phyloP scores from a whole-genome alignment of 106 monocot genomes.

The Acorus gramineus region DNA sequence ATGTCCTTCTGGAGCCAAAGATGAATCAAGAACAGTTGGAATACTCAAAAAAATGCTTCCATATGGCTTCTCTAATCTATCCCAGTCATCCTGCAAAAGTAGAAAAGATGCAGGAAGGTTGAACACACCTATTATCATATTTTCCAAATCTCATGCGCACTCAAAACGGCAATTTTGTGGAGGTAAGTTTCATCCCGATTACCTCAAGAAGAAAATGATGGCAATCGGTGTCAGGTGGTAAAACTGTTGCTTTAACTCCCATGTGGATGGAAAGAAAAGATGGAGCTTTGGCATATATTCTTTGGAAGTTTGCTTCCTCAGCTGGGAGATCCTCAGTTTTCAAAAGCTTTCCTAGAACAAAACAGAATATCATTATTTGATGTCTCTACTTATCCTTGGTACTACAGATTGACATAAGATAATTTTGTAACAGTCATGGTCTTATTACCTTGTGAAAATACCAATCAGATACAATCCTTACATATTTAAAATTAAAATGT shows the following conservation, averaged over 20 bases:
- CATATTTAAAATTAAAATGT: no score
- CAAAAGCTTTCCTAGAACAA: conserved; percentile 64
- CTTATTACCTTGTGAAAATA: no score
- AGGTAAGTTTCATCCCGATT: background rate
- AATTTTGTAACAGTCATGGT: no score
- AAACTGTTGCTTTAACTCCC: conserved; percentile 68
- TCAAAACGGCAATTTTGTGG: background rate
- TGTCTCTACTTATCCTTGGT: no score
- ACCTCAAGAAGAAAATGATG: conserved; percentile 99
- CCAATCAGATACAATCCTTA: no score
- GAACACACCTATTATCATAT: background rate
- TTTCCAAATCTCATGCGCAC: background rate
- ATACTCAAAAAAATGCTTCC: conserved; percentile 99
- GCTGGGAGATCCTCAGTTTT: conserved; percentile 68
- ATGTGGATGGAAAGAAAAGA: conserved; percentile 99
- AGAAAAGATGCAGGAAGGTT: background rate
- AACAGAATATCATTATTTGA: no score
- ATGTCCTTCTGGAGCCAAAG: conserved; percentile 92
- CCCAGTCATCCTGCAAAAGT: conserved; percentile 72
- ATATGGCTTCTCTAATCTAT: conserved; percentile 68
- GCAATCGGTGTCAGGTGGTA: conserved; percentile 89
- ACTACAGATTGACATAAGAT: no score
- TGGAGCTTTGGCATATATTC: conserved; percentile 81
- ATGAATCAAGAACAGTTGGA: conserved; percentile 91
- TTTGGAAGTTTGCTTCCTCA: conserved; percentile 86